These are phyloP conservation scores for Pseudoperonospora humuli DNA, from an alignment of 352 stramenopile genomes.

Conservation along the genomic window DNA sequence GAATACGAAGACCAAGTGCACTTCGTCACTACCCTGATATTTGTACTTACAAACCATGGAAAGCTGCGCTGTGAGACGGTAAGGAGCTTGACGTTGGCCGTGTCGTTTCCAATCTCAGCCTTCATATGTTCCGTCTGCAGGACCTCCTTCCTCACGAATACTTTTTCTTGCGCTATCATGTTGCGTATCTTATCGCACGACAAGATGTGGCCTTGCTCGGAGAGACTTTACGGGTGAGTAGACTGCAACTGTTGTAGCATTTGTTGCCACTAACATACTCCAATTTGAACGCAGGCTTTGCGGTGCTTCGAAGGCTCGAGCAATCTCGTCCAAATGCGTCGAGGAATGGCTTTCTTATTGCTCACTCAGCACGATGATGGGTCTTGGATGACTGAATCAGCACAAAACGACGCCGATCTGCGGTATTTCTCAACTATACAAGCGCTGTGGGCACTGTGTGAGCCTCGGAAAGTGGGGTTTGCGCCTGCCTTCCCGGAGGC, in stretches of 20 bases:
- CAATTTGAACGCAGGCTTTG: conserved; percentile 38
- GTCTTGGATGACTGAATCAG: conserved; percentile 30
- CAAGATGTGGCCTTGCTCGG: conserved; percentile 65
- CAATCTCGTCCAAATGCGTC: conserved; percentile 60
- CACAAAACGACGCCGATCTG: conserved; percentile 15
- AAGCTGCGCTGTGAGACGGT: conserved; percentile 60
- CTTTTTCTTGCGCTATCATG: conserved; percentile 80
- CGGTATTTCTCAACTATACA: conserved; percentile 49
- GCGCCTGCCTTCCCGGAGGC: conserved; percentile 55
- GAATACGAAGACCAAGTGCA: conserved; percentile 79
- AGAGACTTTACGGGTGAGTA: conserved; percentile 57
- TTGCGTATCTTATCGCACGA: conserved; percentile 66
- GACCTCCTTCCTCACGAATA: conserved; percentile 88
- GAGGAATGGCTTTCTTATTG: conserved; percentile 62
- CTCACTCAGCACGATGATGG: conserved; percentile 50
- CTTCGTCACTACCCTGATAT: conserved; percentile 77
- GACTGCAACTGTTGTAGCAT: background rate
- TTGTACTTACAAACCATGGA: conserved; percentile 83
- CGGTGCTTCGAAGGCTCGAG: conserved; percentile 62
- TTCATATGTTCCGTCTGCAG: conserved; percentile 20
- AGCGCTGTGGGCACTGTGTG: conserved; percentile 40
- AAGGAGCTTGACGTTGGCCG: background rate
- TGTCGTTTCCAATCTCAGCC: background rate
- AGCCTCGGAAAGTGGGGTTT: conserved; percentile 40
- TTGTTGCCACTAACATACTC: background rate